phyloP scores from a whole-genome alignment of 352 stramenopile genomes.

The Globisporangium rhizosaccharum region DNA sequence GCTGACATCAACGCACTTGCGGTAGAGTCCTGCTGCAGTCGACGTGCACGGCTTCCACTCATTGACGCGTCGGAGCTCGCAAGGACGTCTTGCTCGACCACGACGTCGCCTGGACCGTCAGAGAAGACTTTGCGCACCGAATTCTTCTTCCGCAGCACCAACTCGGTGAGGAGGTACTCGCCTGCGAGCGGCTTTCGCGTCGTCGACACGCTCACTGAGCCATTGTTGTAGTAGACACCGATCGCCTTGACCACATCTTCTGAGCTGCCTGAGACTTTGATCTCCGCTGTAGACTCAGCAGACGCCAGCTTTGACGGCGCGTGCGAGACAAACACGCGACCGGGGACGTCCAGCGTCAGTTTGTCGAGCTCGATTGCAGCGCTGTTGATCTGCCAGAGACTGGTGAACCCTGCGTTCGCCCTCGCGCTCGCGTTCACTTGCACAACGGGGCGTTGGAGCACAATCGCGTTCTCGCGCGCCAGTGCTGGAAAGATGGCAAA shows the following conservation, averaged over 20 bases:
- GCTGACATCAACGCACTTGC: background rate
- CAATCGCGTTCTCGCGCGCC: background rate
- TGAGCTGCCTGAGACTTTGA: constrained; percentile 1
- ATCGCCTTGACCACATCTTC: constrained; percentile 4
- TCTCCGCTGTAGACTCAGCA: background rate
- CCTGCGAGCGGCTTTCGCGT: background rate
- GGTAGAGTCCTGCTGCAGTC: background rate
- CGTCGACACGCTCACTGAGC: background rate
- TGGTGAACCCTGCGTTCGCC: background rate
- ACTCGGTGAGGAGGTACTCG: constrained; percentile 3
- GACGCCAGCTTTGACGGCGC: background rate
- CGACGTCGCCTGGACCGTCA: background rate
- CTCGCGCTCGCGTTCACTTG: background rate
- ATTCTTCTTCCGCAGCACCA: constrained; percentile 1
- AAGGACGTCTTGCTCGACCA: constrained; percentile 1
- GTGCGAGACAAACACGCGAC: constrained; percentile 5
- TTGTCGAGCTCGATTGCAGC: background rate
- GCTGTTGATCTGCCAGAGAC: constrained; percentile 2
- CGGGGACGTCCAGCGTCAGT: constrained; percentile 1
- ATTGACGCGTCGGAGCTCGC: background rate
- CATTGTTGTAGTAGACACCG: background rate
- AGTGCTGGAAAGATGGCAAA: background rate
- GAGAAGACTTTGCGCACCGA: constrained; percentile 8
- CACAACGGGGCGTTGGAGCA: background rate
- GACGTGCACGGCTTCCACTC: background rate